Evolutionary conservation across 345 rosid genomes (phyloP).

Genomic region (Heritiera littoralis): DNA sequence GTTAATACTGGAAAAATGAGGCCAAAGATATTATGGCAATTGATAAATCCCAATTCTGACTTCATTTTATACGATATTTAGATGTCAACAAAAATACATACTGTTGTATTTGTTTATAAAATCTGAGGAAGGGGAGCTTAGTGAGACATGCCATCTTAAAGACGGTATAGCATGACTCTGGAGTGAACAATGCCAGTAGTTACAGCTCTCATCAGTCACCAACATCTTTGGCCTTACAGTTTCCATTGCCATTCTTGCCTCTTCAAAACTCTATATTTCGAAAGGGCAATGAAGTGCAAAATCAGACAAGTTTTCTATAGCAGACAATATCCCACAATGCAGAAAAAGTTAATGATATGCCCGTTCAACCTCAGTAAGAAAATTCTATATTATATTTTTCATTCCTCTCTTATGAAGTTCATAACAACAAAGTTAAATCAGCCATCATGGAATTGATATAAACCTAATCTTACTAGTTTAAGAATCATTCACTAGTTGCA

Average conservation of each 20-base stretch:
- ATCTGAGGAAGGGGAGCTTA: slow-evolving; percentile 41
- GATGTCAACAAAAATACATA: slow-evolving; percentile 28
- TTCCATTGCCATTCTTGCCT: slow-evolving; percentile 63
- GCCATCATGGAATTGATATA: neutral
- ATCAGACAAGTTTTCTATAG: neutral
- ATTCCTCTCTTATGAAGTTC: neutral
- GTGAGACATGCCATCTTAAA: slow-evolving; percentile 60
- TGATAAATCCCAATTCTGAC: neutral
- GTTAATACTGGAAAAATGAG: slow-evolving; percentile 46
- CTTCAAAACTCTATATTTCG: slow-evolving; percentile 58
- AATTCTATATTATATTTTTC: neutral
- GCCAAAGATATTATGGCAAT: slow-evolving; percentile 5
- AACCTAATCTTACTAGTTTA: neutral
- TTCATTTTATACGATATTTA: neutral
- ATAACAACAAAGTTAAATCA: neutral
- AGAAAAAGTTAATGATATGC: neutral
- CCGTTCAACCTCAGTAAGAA: neutral
- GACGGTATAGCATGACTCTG: slow-evolving; percentile 44
- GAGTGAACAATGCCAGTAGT: slow-evolving; percentile 45
- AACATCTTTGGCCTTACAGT: slow-evolving; percentile 57
- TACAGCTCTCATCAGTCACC: slow-evolving; percentile 65
- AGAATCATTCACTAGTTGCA: neutral
- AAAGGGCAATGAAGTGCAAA: slow-evolving; percentile 2
- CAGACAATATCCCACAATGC: neutral
- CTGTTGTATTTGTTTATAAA: slow-evolving; percentile 29